A percentile compares a stretch with the other conserved stretches of the same genome.
Conservation (phyloP, 768 basidiomycete species). For the Hortiboletus flavorubellus region DNA sequence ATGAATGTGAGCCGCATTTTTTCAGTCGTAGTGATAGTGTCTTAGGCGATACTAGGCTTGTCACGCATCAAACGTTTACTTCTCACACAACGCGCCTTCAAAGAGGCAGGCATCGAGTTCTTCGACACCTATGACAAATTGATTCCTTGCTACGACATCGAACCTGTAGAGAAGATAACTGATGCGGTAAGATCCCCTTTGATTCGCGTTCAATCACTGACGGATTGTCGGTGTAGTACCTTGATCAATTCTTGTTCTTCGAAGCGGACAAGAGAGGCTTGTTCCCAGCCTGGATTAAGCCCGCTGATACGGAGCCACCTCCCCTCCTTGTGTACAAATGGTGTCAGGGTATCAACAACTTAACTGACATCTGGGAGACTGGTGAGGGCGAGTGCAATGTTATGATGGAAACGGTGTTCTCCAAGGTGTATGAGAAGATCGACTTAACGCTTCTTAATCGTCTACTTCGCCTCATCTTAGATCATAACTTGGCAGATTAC, state of each 20-base stretch:
- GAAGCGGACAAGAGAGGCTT: slow-evolving; percentile 97
- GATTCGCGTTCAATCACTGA: slow-evolving; percentile 1
- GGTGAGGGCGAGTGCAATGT: slow-evolving; percentile 97
- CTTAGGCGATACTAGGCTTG: slow-evolving; percentile 46
- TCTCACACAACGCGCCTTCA: slow-evolving; percentile 97
- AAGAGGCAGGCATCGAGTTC: slow-evolving; percentile 95
- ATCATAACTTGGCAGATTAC: slow-evolving; percentile 98
- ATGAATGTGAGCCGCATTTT: slow-evolving; percentile 67
- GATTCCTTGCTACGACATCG: slow-evolving; percentile 98
- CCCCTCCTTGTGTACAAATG: slow-evolving; percentile 98
- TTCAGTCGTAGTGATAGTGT: background rate
- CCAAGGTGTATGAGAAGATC: slow-evolving; percentile 99
- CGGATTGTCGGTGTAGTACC: slow-evolving; percentile 50
- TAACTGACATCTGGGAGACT: slow-evolving; percentile 98
- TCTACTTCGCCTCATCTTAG: slow-evolving; percentile 90
- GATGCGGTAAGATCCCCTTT: slow-evolving; percentile 66
- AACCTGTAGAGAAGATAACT: slow-evolving; percentile 99
- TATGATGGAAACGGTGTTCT: slow-evolving; percentile 97
- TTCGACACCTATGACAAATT: slow-evolving; percentile 98
- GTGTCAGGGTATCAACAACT: slow-evolving; percentile 99
- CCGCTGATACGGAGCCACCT: slow-evolving; percentile 94
- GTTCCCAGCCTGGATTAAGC: slow-evolving; percentile 99
- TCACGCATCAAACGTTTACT: slow-evolving; percentile 97
- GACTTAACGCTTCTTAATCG: slow-evolving; percentile 95
- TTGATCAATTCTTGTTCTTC: slow-evolving; percentile 98